Evolutionary conservation across 176 grass and related monocot species (phyloP).

Genomic region (Phyllostachys edulis): DNA sequence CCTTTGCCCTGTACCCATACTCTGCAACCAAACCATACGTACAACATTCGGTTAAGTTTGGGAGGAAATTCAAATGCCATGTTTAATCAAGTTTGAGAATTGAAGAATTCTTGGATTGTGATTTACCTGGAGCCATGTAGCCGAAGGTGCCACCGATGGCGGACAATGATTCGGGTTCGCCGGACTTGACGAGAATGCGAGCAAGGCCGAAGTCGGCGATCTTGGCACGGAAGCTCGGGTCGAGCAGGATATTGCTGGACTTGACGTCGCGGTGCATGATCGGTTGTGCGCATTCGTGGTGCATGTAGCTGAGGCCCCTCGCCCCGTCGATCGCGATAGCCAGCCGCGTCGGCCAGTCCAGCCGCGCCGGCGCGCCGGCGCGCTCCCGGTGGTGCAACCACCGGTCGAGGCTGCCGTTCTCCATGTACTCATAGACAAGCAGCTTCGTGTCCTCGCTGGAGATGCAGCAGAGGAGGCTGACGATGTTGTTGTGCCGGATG

Average conservation of each 20-base stretch:
- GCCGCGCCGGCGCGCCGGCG: background rate
- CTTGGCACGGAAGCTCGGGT: slow-evolving; percentile 49
- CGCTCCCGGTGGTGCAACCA: slow-evolving; percentile 41
- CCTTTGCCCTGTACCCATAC: slow-evolving; percentile 26
- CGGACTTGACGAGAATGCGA: slow-evolving; percentile 43
- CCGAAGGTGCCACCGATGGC: slow-evolving; percentile 54
- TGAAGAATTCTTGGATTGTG: background rate
- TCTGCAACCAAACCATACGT: slow-evolving; percentile 32
- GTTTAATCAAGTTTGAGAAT: background rate
- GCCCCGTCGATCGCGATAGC: slow-evolving; percentile 61
- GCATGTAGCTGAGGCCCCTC: slow-evolving; percentile 60
- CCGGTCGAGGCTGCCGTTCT: slow-evolving; percentile 60
- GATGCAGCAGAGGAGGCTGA: slow-evolving; percentile 67
- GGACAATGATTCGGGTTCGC: slow-evolving; percentile 43
- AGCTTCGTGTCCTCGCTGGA: slow-evolving; percentile 34
- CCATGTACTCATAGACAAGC: slow-evolving; percentile 75
- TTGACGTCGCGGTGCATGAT: slow-evolving; percentile 73
- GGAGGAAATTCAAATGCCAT: background rate
- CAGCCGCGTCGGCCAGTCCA: slow-evolving; percentile 64
- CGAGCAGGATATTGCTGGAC: slow-evolving; percentile 78
- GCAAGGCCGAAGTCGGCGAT: slow-evolving; percentile 74
- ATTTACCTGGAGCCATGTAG: slow-evolving; percentile 73
- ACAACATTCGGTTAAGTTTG: background rate
- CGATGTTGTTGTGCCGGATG: slow-evolving; percentile 65
- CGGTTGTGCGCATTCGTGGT: slow-evolving; percentile 39